phyloP scores from a whole-genome alignment of 2,329 filamentous ascomycete genomes.

The Aspergillus jensenii region DNA sequence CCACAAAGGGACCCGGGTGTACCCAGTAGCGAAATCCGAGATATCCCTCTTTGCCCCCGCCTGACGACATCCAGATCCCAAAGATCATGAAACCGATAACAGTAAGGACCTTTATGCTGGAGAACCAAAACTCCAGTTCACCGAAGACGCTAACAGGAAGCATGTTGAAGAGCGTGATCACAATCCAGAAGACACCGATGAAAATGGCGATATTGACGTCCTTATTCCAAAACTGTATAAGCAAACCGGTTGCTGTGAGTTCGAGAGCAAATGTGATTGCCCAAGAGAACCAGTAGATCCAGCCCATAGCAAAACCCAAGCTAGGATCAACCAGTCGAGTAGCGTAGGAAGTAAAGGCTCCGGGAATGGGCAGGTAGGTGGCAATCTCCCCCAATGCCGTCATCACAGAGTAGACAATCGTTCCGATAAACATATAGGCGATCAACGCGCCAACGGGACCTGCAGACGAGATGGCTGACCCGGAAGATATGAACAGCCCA shows the following conservation, averaged over 20 bases:
- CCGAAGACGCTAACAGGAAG: constrained; percentile 72
- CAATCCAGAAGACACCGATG: constrained; percentile 70
- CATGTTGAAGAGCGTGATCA: constrained; percentile 69
- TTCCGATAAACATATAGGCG: constrained; percentile 68
- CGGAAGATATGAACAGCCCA: constrained; percentile 69
- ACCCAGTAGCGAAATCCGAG: constrained; percentile 73
- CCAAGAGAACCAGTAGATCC: constrained; percentile 83
- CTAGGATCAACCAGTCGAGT: constrained; percentile 72
- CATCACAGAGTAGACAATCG: constrained; percentile 76
- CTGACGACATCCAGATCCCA: constrained; percentile 72
- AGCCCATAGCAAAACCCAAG: constrained; percentile 75
- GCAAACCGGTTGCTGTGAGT: constrained; percentile 68
- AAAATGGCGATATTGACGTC: constrained; percentile 67
- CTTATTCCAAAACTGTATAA: constrained; percentile 72
- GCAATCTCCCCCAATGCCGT: constrained; percentile 67
- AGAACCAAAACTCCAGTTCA: constrained; percentile 77
- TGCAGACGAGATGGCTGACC: constrained; percentile 60
- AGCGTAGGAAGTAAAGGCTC: constrained; percentile 75
- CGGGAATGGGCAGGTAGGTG: constrained; percentile 73
- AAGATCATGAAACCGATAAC: constrained; percentile 76
- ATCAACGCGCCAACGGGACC: constrained; percentile 68
- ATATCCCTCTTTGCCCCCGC: constrained; percentile 64
- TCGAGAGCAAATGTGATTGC: constrained; percentile 71
- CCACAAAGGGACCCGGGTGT: constrained; percentile 66
- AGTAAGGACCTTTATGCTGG: constrained; percentile 73